Evolutionary conservation across 2,329 filamentous ascomycete genomes (phyloP).

Genomic region (Fusarium guadeloupense): DNA sequence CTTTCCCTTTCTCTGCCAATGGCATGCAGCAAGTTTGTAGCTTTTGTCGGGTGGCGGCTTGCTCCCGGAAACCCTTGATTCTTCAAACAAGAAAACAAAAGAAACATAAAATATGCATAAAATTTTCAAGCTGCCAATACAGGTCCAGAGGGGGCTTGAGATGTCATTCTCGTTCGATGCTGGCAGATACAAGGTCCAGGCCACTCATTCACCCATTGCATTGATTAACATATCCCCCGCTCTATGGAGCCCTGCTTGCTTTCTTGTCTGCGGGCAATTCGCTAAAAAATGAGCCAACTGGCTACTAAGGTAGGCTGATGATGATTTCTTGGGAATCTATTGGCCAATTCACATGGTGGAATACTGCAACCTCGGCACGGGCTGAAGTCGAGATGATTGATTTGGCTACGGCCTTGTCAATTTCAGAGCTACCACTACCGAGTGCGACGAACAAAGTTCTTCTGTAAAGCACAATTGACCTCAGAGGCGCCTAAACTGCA

Average conservation of each 20-base stretch:
- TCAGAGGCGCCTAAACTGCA: background rate
- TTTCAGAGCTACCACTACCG: too few relatives aligned
- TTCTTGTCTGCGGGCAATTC: background rate
- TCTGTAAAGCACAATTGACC: background rate
- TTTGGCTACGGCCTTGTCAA: too few relatives aligned
- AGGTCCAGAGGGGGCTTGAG: background rate
- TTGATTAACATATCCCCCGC: too few relatives aligned
- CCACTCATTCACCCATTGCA: background rate
- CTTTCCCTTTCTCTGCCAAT: too few relatives aligned
- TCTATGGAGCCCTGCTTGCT: too few relatives aligned
- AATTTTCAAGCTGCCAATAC: background rate
- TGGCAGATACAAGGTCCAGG: conserved; percentile 8
- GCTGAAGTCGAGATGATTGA: too few relatives aligned
- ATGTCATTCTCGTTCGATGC: conserved; percentile 25
- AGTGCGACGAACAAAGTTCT: background rate
- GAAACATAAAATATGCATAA: background rate
- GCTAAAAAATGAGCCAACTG: conserved; percentile 5
- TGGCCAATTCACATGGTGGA: conserved; percentile 30
- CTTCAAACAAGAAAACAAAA: background rate
- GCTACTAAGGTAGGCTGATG: conserved; percentile 15
- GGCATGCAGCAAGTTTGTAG: too few relatives aligned
- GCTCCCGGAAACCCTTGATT: conserved; percentile 31
- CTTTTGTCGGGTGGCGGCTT: conserved; percentile 32
- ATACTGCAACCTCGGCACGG: conserved; percentile 29
- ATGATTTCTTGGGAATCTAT: conserved; percentile 29